Conservation (phyloP, 176 grass and related monocot species). For the Oryza glaberrima region DNA sequence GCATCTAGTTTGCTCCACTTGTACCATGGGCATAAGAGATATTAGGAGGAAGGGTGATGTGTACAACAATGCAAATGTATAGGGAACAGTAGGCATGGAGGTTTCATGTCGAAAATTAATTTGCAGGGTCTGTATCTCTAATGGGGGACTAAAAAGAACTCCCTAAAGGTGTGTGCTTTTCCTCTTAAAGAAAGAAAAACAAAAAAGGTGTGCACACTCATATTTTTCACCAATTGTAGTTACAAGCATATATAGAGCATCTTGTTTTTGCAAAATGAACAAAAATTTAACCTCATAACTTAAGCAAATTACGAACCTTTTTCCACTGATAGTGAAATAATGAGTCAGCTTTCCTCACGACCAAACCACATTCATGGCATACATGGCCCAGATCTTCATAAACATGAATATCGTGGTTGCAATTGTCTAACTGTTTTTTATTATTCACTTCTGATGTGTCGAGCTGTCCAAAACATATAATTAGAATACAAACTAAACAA, state of each 20-base stretch:
- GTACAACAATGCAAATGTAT: not conserved
- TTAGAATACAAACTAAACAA: not conserved
- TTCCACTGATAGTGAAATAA: slow-evolving; percentile 93
- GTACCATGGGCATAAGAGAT: too few species aligned
- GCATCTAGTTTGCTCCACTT: too few species aligned
- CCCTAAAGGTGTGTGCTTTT: too few species aligned
- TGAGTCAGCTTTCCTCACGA: slow-evolving; percentile 81
- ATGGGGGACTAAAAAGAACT: too few species aligned
- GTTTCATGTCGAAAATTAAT: too few species aligned
- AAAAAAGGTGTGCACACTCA: too few species aligned
- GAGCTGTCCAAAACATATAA: slow-evolving; percentile 49
- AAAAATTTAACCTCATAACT: slow-evolving; percentile 10
- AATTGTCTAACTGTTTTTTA: slow-evolving; percentile 56
- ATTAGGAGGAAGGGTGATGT: not conserved
- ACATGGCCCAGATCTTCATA: slow-evolving; percentile 91
- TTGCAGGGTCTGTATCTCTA: too few species aligned
- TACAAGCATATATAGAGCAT: slow-evolving; percentile 30
- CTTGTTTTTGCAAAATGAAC: slow-evolving; percentile 34
- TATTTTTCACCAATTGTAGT: not conserved
- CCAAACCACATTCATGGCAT: slow-evolving; percentile 86
- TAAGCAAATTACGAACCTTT: slow-evolving; percentile 62
- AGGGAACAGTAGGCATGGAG: not conserved
- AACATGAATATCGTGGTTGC: slow-evolving; percentile 68
- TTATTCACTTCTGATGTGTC: slow-evolving; percentile 43
- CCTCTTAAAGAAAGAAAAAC: too few species aligned